Evolutionary conservation across 306 rosid genomes (phyloP).

Genomic region (Lathyrus oleraceus): DNA sequence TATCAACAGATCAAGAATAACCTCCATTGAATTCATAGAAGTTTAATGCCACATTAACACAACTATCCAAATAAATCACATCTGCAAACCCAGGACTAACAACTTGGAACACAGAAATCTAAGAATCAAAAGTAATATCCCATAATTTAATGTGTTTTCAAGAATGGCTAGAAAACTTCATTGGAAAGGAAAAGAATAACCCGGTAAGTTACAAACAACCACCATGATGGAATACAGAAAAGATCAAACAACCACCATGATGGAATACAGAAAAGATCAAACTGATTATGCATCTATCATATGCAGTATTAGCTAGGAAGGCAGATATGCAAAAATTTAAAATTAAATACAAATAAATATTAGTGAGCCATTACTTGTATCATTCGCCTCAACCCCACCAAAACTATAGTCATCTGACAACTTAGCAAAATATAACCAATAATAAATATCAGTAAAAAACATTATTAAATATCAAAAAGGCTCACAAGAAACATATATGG

Average conservation of each 20-base stretch:
- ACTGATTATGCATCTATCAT: not conserved
- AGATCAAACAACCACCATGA: too few relatives aligned
- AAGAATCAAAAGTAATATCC: conserved; percentile 14
- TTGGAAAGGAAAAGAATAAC: not conserved
- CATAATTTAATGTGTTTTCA: not conserved
- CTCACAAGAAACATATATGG: conserved; percentile 25
- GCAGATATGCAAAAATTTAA: conserved; percentile 3
- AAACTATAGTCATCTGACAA: not conserved
- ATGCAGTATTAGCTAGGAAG: not conserved
- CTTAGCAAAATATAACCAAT: conserved; percentile 4
- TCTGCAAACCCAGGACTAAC: conserved; percentile 3
- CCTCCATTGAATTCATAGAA: not conserved
- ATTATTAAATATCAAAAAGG: conserved; percentile 12
- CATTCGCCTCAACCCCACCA: conserved; percentile 2
- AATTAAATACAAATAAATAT: conserved; percentile 14
- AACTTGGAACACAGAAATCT: conserved; percentile 18
- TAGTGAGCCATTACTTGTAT: not conserved
- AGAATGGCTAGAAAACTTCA: not conserved
- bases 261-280: not conserved
- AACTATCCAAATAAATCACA: not conserved
- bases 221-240: not conserved
- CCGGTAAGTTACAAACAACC: not conserved
- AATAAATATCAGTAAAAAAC: not conserved
- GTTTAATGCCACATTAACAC: not conserved
- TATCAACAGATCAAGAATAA: not conserved